Conservation (phyloP, 805 yeast genomes). For the Metschnikowia henanensis region DNA sequence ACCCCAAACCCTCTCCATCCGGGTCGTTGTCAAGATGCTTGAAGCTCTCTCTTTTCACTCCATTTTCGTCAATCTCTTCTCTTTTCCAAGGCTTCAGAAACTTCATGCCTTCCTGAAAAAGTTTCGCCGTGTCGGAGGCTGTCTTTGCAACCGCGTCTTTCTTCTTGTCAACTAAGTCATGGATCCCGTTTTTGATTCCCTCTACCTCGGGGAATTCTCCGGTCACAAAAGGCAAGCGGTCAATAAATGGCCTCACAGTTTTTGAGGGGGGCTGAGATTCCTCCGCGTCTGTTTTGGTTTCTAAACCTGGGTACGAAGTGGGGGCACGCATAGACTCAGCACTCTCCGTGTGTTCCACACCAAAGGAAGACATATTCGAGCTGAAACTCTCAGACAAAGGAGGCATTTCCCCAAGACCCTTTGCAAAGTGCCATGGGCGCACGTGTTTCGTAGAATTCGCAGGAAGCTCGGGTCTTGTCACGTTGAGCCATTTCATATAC, state of each 20-base stretch:
- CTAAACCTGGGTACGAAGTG: neutral
- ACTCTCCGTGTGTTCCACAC: neutral
- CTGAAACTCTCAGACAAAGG: neutral
- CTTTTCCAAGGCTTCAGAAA: neutral
- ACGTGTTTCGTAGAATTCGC: neutral
- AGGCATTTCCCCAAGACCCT: neutral
- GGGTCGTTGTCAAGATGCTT: neutral
- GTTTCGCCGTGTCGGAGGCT: neutral
- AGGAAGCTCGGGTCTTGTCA: neutral
- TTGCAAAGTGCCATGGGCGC: neutral
- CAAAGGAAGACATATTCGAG: too few species aligned
- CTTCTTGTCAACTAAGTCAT: neutral
- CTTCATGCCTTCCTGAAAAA: neutral
- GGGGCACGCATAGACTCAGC: neutral
- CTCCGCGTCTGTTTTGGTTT: neutral
- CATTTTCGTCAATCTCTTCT: neutral
- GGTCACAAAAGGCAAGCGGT: neutral
- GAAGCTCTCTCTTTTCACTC: neutral
- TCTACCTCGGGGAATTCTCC: neutral
- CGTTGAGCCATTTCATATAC: neutral
- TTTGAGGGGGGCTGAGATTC: neutral
- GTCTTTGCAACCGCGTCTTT: neutral
- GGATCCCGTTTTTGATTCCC: neutral
- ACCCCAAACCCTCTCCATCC: neutral
- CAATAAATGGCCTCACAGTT: neutral